Evolutionary conservation across 306 rosid genomes (phyloP), one percentile per base, ranked within the genome.

Genomic region (Cucumis hystrix): DNA sequence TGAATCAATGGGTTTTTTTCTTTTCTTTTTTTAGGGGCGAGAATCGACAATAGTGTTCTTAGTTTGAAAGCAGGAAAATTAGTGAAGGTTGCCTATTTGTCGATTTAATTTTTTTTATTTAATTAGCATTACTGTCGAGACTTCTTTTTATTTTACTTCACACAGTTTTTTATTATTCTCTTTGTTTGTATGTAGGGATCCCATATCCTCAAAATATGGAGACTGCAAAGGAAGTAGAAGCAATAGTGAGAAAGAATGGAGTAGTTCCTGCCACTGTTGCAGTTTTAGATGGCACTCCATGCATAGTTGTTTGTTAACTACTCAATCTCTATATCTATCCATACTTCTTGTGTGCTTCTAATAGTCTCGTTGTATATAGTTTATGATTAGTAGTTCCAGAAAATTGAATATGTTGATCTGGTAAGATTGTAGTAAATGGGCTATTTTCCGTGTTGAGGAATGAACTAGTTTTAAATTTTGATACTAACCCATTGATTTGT

Each of bases 181-280:
- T 80, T 55, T 78, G 7, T 9, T 65, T 78, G 61, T 80, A 79
- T 87, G 70, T 71, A 93, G 98, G 98, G 79, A 94, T 94, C 96
- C 98, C 98, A 16, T 91, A 90, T 89, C 97, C 98, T 25, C 87
- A 87, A 78, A 94, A 91, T 87, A 81, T 91, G 82, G 88, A 89
- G 82, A 94, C 97, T 23, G 98, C 97, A 3, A 88, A 77, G 85
- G 91, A 90, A 82, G 95, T 94, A 35, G 98, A 94, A 80, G 83
- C 86, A 17, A 81, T 89, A 41, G 92, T 94, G 67, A 89, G 93
- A 78, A 80, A 82, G 70, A 90, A 90, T 3, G 97, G 97, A 58
- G 97, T 97, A 20, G 91, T 91, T 90, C 97, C 98, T 56, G 98
- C 98, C 33, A 94, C 98, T 80, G 73, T 91, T 79, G 98, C 98